Base-by-base conservation (phyloP, 805 yeast species). In the Hanseniaspora meyeri region DNA sequence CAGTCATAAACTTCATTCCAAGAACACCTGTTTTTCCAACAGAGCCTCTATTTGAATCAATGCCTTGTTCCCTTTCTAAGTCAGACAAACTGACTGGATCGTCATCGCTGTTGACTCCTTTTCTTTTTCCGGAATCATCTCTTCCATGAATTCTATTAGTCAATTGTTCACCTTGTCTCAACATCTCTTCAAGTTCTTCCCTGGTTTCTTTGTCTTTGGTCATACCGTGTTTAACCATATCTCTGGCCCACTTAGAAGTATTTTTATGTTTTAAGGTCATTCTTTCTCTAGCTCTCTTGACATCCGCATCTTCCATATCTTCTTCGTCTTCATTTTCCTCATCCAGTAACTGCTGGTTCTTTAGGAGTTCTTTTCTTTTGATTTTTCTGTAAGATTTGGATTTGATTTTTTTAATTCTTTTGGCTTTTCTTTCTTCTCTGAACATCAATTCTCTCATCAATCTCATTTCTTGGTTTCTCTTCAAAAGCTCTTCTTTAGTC, bases 381-480 rank as follows among this genome's bases (percentile, higher is more conserved):
- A 90, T 84, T 66, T 85, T 84, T 63, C 87, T 86, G 70, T 82
- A 93, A 1, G 88, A 77, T 70, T 91, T 93, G 40, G 96, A 88
- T 69, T 93, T 93, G 69, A 93, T 93, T 72, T 91, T 93, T 74
- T 91, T 91, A 64, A 93, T 77, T 63, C 98, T 79, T 69, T 80
- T 89, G 10, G 97, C 90, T 65, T 87, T 83, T 65, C 83, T 79
- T 72, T 91, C 97, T 64, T 91, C 97, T 64, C 97, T 78, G 73
- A 89, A 93, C 96, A 91, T 87, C 60, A 91, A 77, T 66, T 93
- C 98, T 61, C 98, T 79, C 96, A 89, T 88, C 65, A 85, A 71
- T 62, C 97, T 79, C 62, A 91, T 75, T 70, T 91, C 96, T 58
- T 80, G 79, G 8, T 93, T 83, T 59, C 95, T 77, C 66, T 82